phyloP scores from a whole-genome alignment of 177 flowering plant species.

The Vitis hybrid region DNA sequence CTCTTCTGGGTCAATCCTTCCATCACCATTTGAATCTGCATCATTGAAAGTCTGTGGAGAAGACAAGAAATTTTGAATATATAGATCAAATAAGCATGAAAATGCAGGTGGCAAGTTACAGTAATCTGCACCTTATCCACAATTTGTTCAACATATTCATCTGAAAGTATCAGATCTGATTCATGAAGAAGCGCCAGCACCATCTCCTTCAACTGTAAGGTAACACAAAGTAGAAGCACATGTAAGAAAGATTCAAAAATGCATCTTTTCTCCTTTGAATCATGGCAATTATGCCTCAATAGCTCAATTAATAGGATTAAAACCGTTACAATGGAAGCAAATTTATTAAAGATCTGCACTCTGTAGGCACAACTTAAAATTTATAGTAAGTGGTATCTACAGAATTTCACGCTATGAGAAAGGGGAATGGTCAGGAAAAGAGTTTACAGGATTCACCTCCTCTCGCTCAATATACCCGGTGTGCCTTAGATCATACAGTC shows the following conservation, averaged over 20 bases:
- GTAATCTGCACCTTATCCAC: slow-evolving; percentile 50
- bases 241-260: neutral
- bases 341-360: neutral
- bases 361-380: neutral
- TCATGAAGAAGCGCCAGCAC: slow-evolving; percentile 77
- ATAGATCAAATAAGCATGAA: neutral
- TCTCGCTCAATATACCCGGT: slow-evolving; percentile 62
- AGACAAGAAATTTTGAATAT: neutral
- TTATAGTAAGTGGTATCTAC: too few species aligned
- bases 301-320: too few species aligned
- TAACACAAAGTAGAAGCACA: neutral
- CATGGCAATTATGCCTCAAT: neutral
- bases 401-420: neutral
- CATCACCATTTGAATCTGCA: slow-evolving; percentile 57
- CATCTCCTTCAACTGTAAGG: slow-evolving; percentile 64
- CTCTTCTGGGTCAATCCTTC: slow-evolving; percentile 58
- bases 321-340: too few species aligned
- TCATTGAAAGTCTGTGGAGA: slow-evolving; percentile 45
- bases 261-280: neutral
- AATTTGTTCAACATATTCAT: slow-evolving; percentile 63
- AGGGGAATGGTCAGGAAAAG: neutral
- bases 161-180: slow-evolving; percentile 67
- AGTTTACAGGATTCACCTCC: slow-evolving; percentile 33
- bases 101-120: neutral
- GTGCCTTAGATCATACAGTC: slow-evolving; percentile 50